These are phyloP conservation scores for Perilla frutescens DNA, from an alignment of 257 asterid genomes.

Conservation along the genomic window DNA sequence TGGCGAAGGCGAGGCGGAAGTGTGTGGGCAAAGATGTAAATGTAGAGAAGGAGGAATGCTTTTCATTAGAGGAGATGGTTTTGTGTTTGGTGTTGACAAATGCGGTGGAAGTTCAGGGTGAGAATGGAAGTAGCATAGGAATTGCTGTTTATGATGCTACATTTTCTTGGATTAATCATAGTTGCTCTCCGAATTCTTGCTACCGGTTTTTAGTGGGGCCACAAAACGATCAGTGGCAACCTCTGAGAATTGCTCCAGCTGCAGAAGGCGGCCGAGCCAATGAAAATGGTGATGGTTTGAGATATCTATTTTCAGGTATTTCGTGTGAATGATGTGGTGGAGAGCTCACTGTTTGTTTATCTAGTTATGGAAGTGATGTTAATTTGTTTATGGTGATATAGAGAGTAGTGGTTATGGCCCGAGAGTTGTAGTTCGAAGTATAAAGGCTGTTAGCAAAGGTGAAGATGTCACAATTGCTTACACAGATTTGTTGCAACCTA, in stretches of 20 bases:
- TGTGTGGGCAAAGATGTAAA: slow-evolving; percentile 15
- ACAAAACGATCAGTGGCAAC: slow-evolving; percentile 3
- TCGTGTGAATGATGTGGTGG: neutral
- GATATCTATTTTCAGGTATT: slow-evolving; percentile 24
- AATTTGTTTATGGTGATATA: slow-evolving; percentile 37
- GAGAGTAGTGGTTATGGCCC: slow-evolving; percentile 66
- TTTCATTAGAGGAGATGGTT: slow-evolving; percentile 53
- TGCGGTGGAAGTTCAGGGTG: slow-evolving; percentile 71
- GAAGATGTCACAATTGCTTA: slow-evolving; percentile 81
- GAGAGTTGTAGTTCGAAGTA: slow-evolving; percentile 63
- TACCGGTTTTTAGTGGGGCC: slow-evolving; percentile 47
- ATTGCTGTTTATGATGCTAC: slow-evolving; percentile 65
- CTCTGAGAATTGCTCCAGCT: slow-evolving; percentile 46
- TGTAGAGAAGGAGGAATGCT: slow-evolving; percentile 12
- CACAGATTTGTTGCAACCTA: slow-evolving; percentile 81
- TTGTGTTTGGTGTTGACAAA: slow-evolving; percentile 76
- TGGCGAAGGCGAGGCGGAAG: slow-evolving; percentile 50
- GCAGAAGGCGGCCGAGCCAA: slow-evolving; percentile 20
- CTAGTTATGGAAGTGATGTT: slow-evolving; percentile 1
- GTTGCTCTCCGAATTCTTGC: slow-evolving; percentile 84
- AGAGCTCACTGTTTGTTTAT: neutral
- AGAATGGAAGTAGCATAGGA: slow-evolving; percentile 58
- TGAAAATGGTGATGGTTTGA: slow-evolving; percentile 17
- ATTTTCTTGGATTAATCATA: slow-evolving; percentile 88
- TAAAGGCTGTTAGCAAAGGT: slow-evolving; percentile 58